These are phyloP conservation scores for Talaromyces amestolkiae DNA, from an alignment of 2,329 filamentous ascomycete genomes.

Conservation along the genomic window DNA sequence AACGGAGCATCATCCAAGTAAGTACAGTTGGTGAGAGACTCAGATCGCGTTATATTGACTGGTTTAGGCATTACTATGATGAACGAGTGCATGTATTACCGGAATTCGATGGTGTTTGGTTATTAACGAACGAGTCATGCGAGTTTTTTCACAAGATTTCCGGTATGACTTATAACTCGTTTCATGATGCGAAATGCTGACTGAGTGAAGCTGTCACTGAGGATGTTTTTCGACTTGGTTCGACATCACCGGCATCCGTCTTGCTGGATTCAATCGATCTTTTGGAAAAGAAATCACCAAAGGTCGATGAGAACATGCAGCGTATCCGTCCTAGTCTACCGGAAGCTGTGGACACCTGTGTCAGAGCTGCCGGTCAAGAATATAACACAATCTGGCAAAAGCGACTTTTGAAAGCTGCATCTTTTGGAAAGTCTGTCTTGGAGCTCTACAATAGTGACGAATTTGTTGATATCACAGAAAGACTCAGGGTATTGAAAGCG, in stretches of 20 bases:
- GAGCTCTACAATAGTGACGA: conserved; percentile 98
- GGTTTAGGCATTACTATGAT: conserved; percentile 78
- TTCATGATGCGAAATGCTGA: conserved; percentile 5
- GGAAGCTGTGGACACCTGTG: conserved; percentile 89
- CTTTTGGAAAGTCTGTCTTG: conserved; percentile 94
- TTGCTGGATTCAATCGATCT: conserved; percentile 88
- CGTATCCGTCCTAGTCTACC: conserved; percentile 83
- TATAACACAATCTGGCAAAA: conserved; percentile 93
- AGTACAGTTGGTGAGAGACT: conserved; percentile 14
- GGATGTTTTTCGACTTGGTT: conserved; percentile 84
- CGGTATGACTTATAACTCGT: conserved; percentile 34
- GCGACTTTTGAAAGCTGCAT: conserved; percentile 89
- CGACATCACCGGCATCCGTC: conserved; percentile 86
- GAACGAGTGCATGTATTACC: conserved; percentile 84
- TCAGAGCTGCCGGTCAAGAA: conserved; percentile 89
- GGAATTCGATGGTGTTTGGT: conserved; percentile 82
- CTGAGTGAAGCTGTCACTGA: conserved; percentile 64
- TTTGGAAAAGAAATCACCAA: conserved; percentile 88
- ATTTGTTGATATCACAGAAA: conserved; percentile 98
- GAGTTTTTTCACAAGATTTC: conserved; percentile 96
- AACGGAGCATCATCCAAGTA: conserved; percentile 68
- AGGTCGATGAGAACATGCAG: conserved; percentile 96
- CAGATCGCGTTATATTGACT: neutral
- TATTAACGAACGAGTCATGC: conserved; percentile 91
- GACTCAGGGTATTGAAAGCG: conserved; percentile 85